Evolutionary conservation across 768 basidiomycete genomes (phyloP).

Genomic region (Holtermannia corniformis): DNA sequence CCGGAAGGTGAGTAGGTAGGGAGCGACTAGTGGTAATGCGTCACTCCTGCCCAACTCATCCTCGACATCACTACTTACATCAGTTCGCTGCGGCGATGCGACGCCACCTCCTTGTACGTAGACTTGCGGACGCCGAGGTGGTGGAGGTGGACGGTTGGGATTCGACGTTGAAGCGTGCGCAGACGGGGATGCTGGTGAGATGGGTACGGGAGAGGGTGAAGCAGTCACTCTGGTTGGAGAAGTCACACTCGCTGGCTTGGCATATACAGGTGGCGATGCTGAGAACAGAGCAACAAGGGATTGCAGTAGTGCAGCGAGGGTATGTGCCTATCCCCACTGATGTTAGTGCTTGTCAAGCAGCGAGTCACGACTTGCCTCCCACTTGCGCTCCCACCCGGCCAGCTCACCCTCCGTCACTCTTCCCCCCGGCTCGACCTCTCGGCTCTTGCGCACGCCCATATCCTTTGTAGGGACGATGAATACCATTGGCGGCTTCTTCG

Average conservation of each 20-base stretch:
- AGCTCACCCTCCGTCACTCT: constrained; percentile 62
- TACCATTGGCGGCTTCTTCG: constrained; percentile 65
- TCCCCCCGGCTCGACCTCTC: constrained; percentile 53
- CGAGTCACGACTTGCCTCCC: too few species aligned
- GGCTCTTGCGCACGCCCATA: constrained; percentile 75
- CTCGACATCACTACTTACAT: neutral
- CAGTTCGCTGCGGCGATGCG: neutral
- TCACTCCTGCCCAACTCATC: neutral
- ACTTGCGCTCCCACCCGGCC: constrained; percentile 67
- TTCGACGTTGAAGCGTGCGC: constrained; percentile 23
- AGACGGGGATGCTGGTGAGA: constrained; percentile 9
- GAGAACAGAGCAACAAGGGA: constrained; percentile 77
- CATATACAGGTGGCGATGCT: constrained; percentile 75
- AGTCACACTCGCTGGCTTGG: constrained; percentile 50
- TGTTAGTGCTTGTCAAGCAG: neutral
- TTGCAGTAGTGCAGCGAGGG: constrained; percentile 60
- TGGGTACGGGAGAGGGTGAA: constrained; percentile 5
- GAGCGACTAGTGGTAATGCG: neutral
- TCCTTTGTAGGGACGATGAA: constrained; percentile 87
- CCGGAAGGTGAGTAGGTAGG: neutral
- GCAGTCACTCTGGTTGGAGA: neutral
- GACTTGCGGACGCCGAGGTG: constrained; percentile 23
- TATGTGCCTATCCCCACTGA: constrained; percentile 64
- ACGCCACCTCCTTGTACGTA: neutral
- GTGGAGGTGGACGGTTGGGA: constrained; percentile 8